These are phyloP conservation scores for Rhizopogon salebrosus DNA, from an alignment of 768 basidiomycete genomes.

Conservation along the genomic window DNA sequence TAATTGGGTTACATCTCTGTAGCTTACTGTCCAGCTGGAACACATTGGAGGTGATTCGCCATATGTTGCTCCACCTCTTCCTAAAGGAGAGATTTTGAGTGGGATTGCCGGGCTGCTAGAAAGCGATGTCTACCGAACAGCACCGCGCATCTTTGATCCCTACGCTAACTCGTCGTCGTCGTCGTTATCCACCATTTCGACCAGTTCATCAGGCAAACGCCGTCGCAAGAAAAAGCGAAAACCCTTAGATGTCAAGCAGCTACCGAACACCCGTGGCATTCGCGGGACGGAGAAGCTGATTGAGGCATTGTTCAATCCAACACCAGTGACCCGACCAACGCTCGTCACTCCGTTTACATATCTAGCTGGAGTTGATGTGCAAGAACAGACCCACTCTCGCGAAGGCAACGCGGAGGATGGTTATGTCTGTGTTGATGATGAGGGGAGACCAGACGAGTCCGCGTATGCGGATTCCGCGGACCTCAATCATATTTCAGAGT, in stretches of 20 bases:
- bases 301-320: constrained; percentile 77
- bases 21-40: constrained; percentile 58
- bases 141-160: constrained; percentile 48
- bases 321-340: constrained; percentile 31
- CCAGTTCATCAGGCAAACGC: constrained; percentile 11
- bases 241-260: constrained; percentile 27
- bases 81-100: constrained; percentile 67
- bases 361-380: constrained; percentile 21
- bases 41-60: constrained; percentile 48
- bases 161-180: constrained; percentile 28
- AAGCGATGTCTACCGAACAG: constrained; percentile 47
- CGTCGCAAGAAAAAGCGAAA: constrained; percentile 15
- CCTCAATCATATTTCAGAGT: neutral
- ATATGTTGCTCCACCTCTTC: constrained; percentile 63
- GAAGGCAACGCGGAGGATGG: neutral
- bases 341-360: constrained; percentile 33
- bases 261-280: constrained; percentile 53
- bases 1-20: neutral
- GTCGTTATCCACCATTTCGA: constrained; percentile 22
- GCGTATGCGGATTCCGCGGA: constrained; percentile 20
- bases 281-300: constrained; percentile 69
- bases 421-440: neutral
- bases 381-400: neutral
- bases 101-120: constrained; percentile 61
- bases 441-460: constrained; percentile 9